A percentile compares a stretch with the other conserved stretches of the same genome.
Conservation (phyloP, 2,329 filamentous ascomycete genomes). For the Thelonectria olida region DNA sequence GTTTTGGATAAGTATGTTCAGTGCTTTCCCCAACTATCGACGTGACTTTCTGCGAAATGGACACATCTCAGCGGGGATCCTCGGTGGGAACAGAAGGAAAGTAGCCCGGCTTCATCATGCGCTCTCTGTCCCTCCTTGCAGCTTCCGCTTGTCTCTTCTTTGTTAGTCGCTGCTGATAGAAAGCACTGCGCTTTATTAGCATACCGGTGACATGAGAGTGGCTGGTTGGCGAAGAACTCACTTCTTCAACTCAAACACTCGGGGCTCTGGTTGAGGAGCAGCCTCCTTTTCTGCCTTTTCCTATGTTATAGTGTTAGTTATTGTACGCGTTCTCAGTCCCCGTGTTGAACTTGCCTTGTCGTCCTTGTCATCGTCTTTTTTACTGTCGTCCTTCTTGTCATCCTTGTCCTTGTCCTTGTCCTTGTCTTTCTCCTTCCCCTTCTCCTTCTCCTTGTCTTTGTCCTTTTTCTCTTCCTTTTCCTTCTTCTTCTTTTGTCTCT, state of each 20-base stretch:
- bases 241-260: constrained; percentile 87
- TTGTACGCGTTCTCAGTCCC: background rate
- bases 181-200: constrained; percentile 63
- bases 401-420: constrained; percentile 46
- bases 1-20: too few relatives aligned
- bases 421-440: constrained; percentile 51
- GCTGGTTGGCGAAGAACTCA: constrained; percentile 45
- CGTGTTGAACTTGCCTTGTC: constrained; percentile 23
- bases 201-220: rapidly evolving
- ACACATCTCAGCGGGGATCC: constrained; percentile 48
- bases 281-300: constrained; percentile 33
- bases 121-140: constrained; percentile 82
- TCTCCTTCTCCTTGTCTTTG: constrained; percentile 55
- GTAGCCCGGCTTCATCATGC: constrained; percentile 77
- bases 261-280: constrained; percentile 66
- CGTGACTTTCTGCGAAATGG: too few relatives aligned
- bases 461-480: constrained; percentile 65
- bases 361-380: constrained; percentile 46
- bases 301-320: constrained; percentile 1
- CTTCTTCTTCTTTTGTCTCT: constrained; percentile 74
- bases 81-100: constrained; percentile 88
- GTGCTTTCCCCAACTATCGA: background rate
- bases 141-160: constrained; percentile 64
- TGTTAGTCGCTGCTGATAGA: constrained; percentile 86
- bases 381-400: constrained; percentile 37